Evolutionary conservation across 495 filamentous ascomycete genomes (phyloP).

Genomic region (Xeromyces bisporus): DNA sequence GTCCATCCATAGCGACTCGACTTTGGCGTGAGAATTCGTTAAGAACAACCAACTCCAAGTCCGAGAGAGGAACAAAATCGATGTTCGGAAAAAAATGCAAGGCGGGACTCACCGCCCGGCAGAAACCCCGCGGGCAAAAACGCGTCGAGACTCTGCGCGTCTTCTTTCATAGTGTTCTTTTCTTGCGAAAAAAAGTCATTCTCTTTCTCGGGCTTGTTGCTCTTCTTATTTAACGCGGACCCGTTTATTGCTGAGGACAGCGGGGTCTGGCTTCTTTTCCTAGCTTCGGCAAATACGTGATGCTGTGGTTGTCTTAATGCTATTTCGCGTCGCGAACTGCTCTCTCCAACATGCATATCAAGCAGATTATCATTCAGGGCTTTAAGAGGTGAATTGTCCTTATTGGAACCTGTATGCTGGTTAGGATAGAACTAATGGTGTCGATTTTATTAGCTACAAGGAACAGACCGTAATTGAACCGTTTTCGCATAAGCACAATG

Average conservation of each 20-base stretch:
- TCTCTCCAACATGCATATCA: constrained; percentile 77
- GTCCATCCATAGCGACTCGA: constrained; percentile 14
- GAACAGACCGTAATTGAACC: constrained; percentile 97
- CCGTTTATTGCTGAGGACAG: no score
- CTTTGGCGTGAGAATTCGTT: constrained; percentile 1
- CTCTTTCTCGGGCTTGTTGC: no score
- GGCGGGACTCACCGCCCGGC: constrained; percentile 20
- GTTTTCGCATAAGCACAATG: constrained; percentile 95
- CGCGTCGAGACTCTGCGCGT: constrained; percentile 5
- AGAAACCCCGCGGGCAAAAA: constrained; percentile 18
- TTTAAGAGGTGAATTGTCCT: constrained; percentile 70
- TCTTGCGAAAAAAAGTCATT: neutral
- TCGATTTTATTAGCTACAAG: constrained; percentile 63
- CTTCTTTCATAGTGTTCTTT: neutral
- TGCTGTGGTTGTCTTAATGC: constrained; percentile 16
- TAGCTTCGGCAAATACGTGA: constrained; percentile 18
- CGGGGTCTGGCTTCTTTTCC: neutral
- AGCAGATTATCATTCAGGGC: constrained; percentile 99
- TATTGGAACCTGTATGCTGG: neutral
- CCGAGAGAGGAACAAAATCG: constrained; percentile 10
- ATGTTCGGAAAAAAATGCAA: constrained; percentile 21
- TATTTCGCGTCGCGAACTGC: constrained; percentile 19
- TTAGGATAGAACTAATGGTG: neutral
- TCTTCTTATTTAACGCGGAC: no score
- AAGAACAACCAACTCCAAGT: constrained; percentile 3